Percentiles rank a stretch among this genome's conserved stretches.
Conservation (phyloP, 2,329 filamentous ascomycete genomes). For the Pyrenophora seminiperda region DNA sequence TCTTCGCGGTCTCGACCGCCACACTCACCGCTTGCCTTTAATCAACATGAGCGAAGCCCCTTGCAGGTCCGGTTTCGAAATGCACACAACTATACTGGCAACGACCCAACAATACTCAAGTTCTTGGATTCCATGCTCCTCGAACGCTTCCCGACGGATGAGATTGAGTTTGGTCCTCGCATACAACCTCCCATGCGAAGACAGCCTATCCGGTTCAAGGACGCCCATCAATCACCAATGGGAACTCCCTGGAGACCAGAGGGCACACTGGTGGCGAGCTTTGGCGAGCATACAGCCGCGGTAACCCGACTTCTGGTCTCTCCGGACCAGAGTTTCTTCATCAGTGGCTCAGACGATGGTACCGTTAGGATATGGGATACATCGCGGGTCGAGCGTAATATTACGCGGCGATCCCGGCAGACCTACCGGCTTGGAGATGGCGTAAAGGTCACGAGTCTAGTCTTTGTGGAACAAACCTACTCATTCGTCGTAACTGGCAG, state of each 20-base stretch:
- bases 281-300: slow-evolving; percentile 82
- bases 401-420: slow-evolving; percentile 83
- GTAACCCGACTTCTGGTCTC: slow-evolving; percentile 82
- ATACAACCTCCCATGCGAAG: slow-evolving; percentile 69
- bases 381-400: slow-evolving; percentile 84
- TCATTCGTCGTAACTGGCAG: slow-evolving; percentile 89
- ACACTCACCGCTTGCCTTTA: slow-evolving; percentile 37
- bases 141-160: slow-evolving; percentile 64
- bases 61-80: slow-evolving; percentile 59
- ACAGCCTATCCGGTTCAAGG: slow-evolving; percentile 59
- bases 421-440: slow-evolving; percentile 77
- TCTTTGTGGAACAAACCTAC: slow-evolving; percentile 92
- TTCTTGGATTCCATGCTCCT: slow-evolving; percentile 84
- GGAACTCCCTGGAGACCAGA: slow-evolving; percentile 79
- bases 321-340: slow-evolving; percentile 91
- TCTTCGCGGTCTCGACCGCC: slow-evolving; percentile 36
- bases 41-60: slow-evolving; percentile 38
- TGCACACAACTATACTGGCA: slow-evolving; percentile 84
- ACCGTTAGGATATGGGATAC: slow-evolving; percentile 93
- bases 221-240: slow-evolving; percentile 53
- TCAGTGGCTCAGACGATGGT: slow-evolving; percentile 91
- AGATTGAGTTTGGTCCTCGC: slow-evolving; percentile 75
- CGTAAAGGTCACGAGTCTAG: slow-evolving; percentile 76
- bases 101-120: slow-evolving; percentile 65
- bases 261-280: slow-evolving; percentile 82